Conservation (phyloP, 352 stramenopile species). For the Phytophthora brassicae region DNA sequence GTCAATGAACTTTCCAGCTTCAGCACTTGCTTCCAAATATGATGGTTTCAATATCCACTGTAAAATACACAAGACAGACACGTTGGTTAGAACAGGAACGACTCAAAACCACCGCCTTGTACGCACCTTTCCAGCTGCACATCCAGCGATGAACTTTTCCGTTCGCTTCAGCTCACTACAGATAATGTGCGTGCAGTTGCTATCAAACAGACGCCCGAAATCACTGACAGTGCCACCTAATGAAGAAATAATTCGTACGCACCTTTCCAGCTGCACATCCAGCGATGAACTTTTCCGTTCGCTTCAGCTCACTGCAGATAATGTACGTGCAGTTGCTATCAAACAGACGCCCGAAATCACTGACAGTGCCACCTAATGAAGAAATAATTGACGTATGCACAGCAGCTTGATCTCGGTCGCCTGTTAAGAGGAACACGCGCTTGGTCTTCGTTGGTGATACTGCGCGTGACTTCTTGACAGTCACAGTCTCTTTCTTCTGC, state of each 20-base stretch:
- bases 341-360: constrained; percentile 66
- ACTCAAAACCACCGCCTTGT: no score
- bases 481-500: constrained; percentile 30
- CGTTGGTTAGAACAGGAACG: constrained; percentile 3
- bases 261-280: constrained; percentile 85
- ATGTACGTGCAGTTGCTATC: constrained; percentile 80
- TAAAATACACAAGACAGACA: constrained; percentile 5
- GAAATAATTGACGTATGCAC: constrained; percentile 81
- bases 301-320: constrained; percentile 86
- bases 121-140: constrained; percentile 77
- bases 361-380: constrained; percentile 60
- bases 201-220: constrained; percentile 69
- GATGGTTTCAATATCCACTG: constrained; percentile 88
- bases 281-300: constrained; percentile 86
- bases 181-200: constrained; percentile 81
- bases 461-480: constrained; percentile 4
- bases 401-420: constrained; percentile 64
- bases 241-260: constrained; percentile 38
- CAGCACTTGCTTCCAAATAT: constrained; percentile 71
- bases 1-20: constrained; percentile 67
- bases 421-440: constrained; percentile 72
- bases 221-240: constrained; percentile 68
- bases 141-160: constrained; percentile 86
- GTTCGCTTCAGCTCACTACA: constrained; percentile 86
- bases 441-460: constrained; percentile 19